phyloP scores from a whole-genome alignment of 129 eudicot genomes.

The Lonicera japonica region DNA sequence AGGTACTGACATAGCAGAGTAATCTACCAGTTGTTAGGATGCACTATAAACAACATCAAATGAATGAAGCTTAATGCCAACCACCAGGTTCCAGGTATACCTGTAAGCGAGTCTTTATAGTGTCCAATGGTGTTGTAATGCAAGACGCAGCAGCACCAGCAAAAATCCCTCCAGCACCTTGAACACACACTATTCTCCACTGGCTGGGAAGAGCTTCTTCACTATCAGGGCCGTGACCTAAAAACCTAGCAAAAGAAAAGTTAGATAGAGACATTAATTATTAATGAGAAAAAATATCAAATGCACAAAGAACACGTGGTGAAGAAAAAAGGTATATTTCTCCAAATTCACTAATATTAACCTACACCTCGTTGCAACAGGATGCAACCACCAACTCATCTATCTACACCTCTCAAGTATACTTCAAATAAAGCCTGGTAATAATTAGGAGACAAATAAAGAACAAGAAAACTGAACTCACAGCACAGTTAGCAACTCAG shows the following conservation, averaged over 20 bases:
- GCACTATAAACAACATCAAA: background rate
- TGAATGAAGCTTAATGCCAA: background rate
- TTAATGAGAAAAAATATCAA: background rate
- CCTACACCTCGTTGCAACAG: background rate
- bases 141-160: slow-evolving; percentile 91
- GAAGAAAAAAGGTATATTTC: background rate
- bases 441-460: background rate
- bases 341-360: background rate
- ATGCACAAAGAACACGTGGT: background rate
- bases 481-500: background rate
- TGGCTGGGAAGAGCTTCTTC: slow-evolving; percentile 37
- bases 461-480: background rate
- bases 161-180: slow-evolving; percentile 80
- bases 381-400: too few species aligned
- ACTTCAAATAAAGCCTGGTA: background rate
- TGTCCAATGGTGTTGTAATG: slow-evolving; percentile 92
- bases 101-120: slow-evolving; percentile 93
- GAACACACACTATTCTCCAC: slow-evolving; percentile 54
- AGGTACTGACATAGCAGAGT: too few species aligned
- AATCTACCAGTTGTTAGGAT: too few species aligned
- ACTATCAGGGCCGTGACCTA: slow-evolving; percentile 51
- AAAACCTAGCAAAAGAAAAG: slow-evolving; percentile 27
- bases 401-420: too few species aligned
- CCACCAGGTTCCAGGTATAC: too few species aligned
- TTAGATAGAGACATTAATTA: background rate